Evolutionary conservation across 2,329 filamentous ascomycete species (phyloP).

Genomic region (Ascochyta clinopodiicola): DNA sequence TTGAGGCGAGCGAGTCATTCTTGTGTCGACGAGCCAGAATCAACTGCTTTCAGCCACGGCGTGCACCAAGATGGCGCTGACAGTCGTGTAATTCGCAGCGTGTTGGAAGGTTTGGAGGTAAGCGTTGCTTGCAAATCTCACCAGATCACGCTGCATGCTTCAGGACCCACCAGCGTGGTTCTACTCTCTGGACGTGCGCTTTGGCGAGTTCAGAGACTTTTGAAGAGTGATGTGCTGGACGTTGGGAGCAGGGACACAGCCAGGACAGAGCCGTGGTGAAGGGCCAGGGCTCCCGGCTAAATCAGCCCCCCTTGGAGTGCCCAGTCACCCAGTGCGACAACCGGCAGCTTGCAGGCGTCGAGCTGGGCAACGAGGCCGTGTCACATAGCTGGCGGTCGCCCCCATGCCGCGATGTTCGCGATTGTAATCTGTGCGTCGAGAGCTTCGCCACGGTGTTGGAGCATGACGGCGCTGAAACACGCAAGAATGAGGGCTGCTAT

Average conservation of each 20-base stretch:
- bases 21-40: not conserved
- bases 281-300: conserved; percentile 17
- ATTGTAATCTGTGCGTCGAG: conserved; percentile 1
- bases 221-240: conserved; percentile 6
- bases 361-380: not conserved
- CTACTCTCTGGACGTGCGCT: not conserved
- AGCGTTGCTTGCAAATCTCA: not conserved
- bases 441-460: conserved; percentile 16
- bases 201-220: conserved; percentile 13
- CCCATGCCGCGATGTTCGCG: conserved; percentile 8
- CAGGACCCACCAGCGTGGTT: not conserved
- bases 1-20: not conserved
- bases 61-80: conserved; percentile 12
- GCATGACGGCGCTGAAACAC: conserved; percentile 15
- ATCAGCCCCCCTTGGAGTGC: not conserved
- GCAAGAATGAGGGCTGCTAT: conserved; percentile 16
- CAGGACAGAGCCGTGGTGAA: not conserved
- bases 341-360: too few relatives aligned
- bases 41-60: conserved; percentile 8
- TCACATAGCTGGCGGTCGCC: not conserved
- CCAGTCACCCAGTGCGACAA: not conserved
- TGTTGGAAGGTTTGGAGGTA: not conserved
- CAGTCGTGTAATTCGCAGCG: conserved; percentile 1
- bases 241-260: conserved; percentile 9
- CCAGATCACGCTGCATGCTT: not conserved